Conservation (phyloP, 2,329 filamentous ascomycete genomes). For the Trichoderma sp. region DNA sequence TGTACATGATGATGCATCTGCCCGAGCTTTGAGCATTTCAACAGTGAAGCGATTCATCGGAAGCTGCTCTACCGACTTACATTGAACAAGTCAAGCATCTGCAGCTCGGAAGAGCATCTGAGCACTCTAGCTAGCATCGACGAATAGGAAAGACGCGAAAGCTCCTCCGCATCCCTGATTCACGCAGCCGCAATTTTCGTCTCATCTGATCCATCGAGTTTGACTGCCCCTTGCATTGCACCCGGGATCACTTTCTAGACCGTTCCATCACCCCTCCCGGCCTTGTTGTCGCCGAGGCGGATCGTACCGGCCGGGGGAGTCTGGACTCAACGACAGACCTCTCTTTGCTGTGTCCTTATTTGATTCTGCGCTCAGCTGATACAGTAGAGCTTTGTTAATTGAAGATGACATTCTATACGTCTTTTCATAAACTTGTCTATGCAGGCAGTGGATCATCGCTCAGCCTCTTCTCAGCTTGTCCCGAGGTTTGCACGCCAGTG, state of each 20-base stretch:
- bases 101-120: not conserved
- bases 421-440: too few relatives aligned
- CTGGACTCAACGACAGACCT: not conserved
- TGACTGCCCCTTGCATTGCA: not conserved
- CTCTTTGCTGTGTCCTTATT: too few relatives aligned
- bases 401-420: too few relatives aligned
- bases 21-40: not conserved
- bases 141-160: not conserved
- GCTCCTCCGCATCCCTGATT: too few relatives aligned
- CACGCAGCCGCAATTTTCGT: not conserved
- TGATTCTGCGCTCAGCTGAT: too few relatives aligned
- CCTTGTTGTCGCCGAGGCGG: not conserved
- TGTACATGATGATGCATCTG: not conserved
- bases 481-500: slow-evolving; percentile 10
- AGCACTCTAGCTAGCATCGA: not conserved
- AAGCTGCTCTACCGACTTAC: not conserved
- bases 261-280: slow-evolving; percentile 2
- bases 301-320: slow-evolving; percentile 12
- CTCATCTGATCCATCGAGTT: not conserved
- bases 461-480: not conserved
- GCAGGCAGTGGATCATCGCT: not conserved
- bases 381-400: too few relatives aligned
- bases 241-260: not conserved
- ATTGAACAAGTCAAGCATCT: not conserved
- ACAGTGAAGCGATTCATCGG: not conserved